These are phyloP conservation scores for Leptomonas pyrrhocoris DNA, from an alignment of 208 protist species.

Conservation along the genomic window DNA sequence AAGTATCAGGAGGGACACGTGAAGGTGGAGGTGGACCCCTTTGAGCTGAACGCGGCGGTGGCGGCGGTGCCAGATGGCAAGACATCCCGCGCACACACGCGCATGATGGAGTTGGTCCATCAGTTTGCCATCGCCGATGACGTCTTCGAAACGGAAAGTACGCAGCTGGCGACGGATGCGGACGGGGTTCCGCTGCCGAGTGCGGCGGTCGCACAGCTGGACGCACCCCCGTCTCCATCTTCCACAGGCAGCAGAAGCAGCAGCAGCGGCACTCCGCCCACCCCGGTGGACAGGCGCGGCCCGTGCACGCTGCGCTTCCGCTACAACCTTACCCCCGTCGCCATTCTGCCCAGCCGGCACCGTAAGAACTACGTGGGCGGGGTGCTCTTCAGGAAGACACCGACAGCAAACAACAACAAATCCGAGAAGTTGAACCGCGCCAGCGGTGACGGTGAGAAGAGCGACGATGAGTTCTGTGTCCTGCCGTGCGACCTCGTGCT, in stretches of 20 bases:
- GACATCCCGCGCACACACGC: slow-evolving; percentile 72
- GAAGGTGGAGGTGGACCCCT: slow-evolving; percentile 68
- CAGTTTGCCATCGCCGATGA: slow-evolving; percentile 28
- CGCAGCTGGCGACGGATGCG: slow-evolving; percentile 25
- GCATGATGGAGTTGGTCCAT: slow-evolving; percentile 85
- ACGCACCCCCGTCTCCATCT: not conserved
- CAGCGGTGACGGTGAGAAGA: not conserved
- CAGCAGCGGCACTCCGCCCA: not conserved
- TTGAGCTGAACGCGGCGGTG: slow-evolving; percentile 55
- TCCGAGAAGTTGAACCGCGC: not conserved
- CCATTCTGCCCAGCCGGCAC: slow-evolving; percentile 55
- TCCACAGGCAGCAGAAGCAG: not conserved
- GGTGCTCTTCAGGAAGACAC: slow-evolving; percentile 63
- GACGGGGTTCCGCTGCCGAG: slow-evolving; percentile 27
- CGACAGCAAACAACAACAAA: not conserved
- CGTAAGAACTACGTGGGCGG: slow-evolving; percentile 64
- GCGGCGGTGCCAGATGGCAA: slow-evolving; percentile 24
- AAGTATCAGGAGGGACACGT: slow-evolving; percentile 66
- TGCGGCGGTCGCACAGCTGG: slow-evolving; percentile 9
- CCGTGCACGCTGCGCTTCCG: slow-evolving; percentile 72
- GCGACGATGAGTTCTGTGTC: slow-evolving; percentile 46
- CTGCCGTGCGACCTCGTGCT: slow-evolving; percentile 89
- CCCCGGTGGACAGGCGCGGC: slow-evolving; percentile 28
- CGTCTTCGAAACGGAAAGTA: slow-evolving; percentile 20
- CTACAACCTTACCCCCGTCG: slow-evolving; percentile 70